phyloP scores from a whole-genome alignment of 1,139 yeast genomes.

The Pneumocystis wakefieldiae region DNA sequence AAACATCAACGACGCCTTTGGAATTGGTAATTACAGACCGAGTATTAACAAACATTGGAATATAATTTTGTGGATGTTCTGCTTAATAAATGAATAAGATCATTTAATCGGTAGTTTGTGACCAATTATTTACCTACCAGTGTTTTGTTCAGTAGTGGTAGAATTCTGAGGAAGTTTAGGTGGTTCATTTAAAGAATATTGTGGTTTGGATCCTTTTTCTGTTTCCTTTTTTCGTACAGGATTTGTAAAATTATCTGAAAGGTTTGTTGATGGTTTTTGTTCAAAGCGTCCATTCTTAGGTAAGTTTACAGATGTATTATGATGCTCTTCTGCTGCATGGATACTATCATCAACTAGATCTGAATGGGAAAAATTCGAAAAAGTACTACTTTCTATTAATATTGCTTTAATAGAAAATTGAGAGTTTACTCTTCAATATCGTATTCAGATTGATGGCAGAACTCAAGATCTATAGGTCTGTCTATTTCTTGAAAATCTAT shows the following conservation, averaged over 20 bases:
- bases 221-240: neutral
- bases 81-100: neutral
- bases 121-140: neutral
- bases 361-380: neutral
- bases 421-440: neutral
- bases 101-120: neutral
- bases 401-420: neutral
- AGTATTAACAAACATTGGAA: neutral
- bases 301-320: neutral
- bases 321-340: neutral
- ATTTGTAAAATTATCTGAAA: neutral
- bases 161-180: neutral
- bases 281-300: neutral
- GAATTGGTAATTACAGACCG: neutral
- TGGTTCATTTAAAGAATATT: neutral
- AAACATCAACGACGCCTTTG: neutral
- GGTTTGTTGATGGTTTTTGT: neutral
- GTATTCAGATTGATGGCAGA: neutral
- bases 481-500: conserved; percentile 1
- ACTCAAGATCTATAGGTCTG: neutral
- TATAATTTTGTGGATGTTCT: neutral
- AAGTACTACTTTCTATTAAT: neutral
- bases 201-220: neutral
- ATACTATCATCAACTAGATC: neutral
- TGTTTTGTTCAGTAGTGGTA: neutral